Conservation (phyloP, 2,329 filamentous ascomycete species). For the Xylariomycetidae sp. region DNA sequence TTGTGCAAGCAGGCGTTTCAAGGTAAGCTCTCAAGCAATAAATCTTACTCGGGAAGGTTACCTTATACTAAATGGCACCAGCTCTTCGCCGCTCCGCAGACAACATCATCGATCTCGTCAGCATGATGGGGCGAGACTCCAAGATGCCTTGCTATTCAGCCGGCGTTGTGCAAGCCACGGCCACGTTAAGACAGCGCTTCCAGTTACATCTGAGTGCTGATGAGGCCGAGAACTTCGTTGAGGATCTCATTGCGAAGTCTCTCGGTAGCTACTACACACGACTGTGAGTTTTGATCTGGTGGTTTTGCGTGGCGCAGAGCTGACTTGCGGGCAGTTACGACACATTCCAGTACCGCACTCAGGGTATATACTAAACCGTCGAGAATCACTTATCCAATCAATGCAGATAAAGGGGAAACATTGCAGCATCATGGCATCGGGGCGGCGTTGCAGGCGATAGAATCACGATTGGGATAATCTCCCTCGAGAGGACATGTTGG, state of each 20-base stretch:
- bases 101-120: constrained; percentile 73
- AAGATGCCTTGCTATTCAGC: constrained; percentile 80
- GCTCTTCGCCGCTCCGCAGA: constrained; percentile 73
- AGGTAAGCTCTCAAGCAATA: constrained; percentile 37
- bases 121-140: constrained; percentile 76
- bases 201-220: constrained; percentile 78
- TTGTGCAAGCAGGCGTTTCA: constrained; percentile 82
- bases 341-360: constrained; percentile 81
- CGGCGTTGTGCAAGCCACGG: constrained; percentile 65
- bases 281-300: constrained; percentile 51
- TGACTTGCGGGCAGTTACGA: constrained; percentile 54
- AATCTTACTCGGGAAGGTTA: constrained; percentile 1
- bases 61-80: constrained; percentile 22
- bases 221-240: constrained; percentile 75
- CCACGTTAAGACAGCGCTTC: constrained; percentile 65
- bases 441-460: constrained; percentile 27
- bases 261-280: constrained; percentile 83
- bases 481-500: constrained; percentile 15
- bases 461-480: constrained; percentile 21
- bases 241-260: constrained; percentile 75
- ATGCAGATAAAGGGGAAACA: constrained; percentile 10
- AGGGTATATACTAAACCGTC: constrained; percentile 67
- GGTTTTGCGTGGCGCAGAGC: constrained; percentile 4
- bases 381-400: constrained; percentile 5
- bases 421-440: constrained; percentile 24